Conservation (phyloP, 257 asterid species). For the Avicennia marina region DNA sequence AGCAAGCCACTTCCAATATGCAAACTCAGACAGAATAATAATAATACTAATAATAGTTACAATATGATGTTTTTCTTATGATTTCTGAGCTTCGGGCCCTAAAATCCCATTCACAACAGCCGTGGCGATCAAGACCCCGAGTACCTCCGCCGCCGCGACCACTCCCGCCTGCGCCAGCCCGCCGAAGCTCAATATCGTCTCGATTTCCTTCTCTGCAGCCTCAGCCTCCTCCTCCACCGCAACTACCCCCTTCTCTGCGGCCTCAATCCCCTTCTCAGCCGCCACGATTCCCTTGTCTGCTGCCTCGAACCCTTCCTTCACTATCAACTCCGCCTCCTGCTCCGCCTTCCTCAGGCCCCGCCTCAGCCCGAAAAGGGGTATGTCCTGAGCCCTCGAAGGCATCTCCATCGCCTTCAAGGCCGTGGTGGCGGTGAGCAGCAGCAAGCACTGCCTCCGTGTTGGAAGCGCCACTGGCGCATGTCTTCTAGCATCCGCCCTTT, state of each 20-base stretch:
- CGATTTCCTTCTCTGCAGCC: conserved; percentile 50
- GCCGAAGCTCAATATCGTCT: conserved; percentile 46
- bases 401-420: conserved; percentile 48
- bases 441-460: conserved; percentile 59
- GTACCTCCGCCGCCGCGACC: conserved; percentile 64
- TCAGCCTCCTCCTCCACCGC: conserved; percentile 49
- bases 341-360: conserved; percentile 57
- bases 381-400: conserved; percentile 69
- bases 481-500: conserved; percentile 16
- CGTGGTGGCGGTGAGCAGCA: conserved; percentile 53
- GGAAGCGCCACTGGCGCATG: conserved; percentile 34
- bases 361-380: conserved; percentile 70
- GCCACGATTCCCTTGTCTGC: conserved; percentile 62
- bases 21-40: no score
- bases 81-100: conserved; percentile 76
- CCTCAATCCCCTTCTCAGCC: conserved; percentile 52
- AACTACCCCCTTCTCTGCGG: conserved; percentile 54
- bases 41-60: no score
- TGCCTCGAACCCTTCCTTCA: conserved; percentile 77
- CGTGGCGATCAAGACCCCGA: conserved; percentile 59
- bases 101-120: conserved; percentile 68
- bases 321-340: conserved; percentile 64
- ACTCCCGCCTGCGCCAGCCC: conserved; percentile 74
- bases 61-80: conserved; percentile 23
- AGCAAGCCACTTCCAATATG: no score